phyloP scores from a whole-genome alignment of 2,329 filamentous ascomycete species.

The Pyrenophora graminea region DNA sequence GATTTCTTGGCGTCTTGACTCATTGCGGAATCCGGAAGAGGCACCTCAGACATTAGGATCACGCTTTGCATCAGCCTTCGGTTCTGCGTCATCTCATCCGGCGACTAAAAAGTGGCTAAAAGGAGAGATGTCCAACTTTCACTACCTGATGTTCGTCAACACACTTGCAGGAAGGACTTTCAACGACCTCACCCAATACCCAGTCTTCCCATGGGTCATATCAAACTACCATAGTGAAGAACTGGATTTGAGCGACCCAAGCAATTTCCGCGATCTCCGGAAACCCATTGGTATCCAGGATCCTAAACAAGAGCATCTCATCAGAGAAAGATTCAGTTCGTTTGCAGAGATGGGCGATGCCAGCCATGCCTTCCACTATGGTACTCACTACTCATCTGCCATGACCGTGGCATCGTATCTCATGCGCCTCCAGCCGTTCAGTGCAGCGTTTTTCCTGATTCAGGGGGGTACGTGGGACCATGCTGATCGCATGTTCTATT shows the following conservation, averaged over 20 bases:
- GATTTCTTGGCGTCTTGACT: constrained; percentile 89
- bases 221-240: constrained; percentile 96
- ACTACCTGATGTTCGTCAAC: constrained; percentile 98
- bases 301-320: constrained; percentile 72
- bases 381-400: constrained; percentile 96
- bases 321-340: constrained; percentile 80
- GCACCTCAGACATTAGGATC: constrained; percentile 73
- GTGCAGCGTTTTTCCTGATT: constrained; percentile 89
- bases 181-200: constrained; percentile 97
- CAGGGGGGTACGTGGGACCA: constrained; percentile 98
- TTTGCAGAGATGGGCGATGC: constrained; percentile 88
- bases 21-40: constrained; percentile 70
- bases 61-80: constrained; percentile 91
- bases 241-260: constrained; percentile 81
- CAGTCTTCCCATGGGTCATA: constrained; percentile 95
- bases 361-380: constrained; percentile 86
- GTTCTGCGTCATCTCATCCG: constrained; percentile 77
- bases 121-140: constrained; percentile 97
- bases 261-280: constrained; percentile 84
- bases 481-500: constrained; percentile 92
- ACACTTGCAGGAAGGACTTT: constrained; percentile 96
- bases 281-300: constrained; percentile 97
- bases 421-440: constrained; percentile 92
- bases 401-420: constrained; percentile 98
- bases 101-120: constrained; percentile 88